Conservation (phyloP, 305 asterid species). For the Fraxinus latifolia region DNA sequence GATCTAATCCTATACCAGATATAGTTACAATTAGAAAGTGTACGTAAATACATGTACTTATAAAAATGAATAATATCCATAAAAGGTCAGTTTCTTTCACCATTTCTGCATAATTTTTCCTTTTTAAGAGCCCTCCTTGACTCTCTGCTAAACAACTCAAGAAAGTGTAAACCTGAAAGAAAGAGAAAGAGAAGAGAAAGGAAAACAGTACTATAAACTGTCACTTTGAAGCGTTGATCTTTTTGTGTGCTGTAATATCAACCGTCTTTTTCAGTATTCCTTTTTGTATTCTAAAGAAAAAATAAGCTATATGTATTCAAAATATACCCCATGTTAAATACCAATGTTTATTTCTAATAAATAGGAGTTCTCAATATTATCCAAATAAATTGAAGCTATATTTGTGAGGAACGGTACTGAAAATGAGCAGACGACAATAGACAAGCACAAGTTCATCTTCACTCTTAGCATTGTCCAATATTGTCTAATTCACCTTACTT, state of each 20-base stretch:
- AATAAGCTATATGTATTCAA: too few relatives aligned
- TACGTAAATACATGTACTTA: neutral
- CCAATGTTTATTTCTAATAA: neutral
- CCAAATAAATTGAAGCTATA: neutral
- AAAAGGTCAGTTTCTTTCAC: constrained; percentile 63
- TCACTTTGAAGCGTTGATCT: constrained; percentile 70
- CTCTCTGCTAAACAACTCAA: neutral
- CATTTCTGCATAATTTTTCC: constrained; percentile 31
- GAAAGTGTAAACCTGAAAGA: constrained; percentile 31
- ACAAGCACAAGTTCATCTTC: neutral
- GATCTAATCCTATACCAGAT: neutral
- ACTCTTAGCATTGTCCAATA: neutral
- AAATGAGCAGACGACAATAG: neutral
- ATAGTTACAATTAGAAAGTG: neutral
- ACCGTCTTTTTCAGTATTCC: constrained; percentile 19
- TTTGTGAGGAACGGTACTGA: neutral
- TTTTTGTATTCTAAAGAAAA: too few relatives aligned
- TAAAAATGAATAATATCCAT: neutral
- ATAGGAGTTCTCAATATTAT: neutral
- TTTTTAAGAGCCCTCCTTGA: neutral
- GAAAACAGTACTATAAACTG: constrained; percentile 30
- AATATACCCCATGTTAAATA: neutral
- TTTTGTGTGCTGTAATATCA: constrained; percentile 34
- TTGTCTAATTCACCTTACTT: neutral
- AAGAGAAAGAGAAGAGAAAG: neutral